Evolutionary conservation across 108 stramenopile species (phyloP), one percentile per base, ranked within the genome.

Genomic region (Cyclotella baltica): DNA sequence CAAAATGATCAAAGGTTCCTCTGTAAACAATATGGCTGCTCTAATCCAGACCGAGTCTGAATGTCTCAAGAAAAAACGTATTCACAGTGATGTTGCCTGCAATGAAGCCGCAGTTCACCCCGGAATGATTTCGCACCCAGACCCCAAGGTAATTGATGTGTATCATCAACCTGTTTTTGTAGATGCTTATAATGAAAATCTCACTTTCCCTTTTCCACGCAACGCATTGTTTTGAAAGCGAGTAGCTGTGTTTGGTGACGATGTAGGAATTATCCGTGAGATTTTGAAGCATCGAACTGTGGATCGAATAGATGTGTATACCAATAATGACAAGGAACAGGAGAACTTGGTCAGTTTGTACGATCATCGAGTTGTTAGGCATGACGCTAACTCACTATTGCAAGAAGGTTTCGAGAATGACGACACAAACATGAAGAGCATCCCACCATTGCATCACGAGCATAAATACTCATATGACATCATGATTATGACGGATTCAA

Each of bases 81-180:
- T 13, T 57, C 1, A 29, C 1, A 25, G 16, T 18, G 38, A 66
- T 20, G 27, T 5, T 11, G 47, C 18, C 20, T 48, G 48, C 33
- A 52, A 52, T 38, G 67, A 68, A 52, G 63, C 88, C 29, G 82
- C 97, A n/a, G 96, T 98, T 20, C 97, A 98, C 81, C 97, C 97
- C 15, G 92, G 92, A 20, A 92, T 98, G 95, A 81, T 97, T 52
- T 61, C 90, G 16, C 97, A 97, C 48, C 59, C 83, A 1, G 75
- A 88, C 65, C 93, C 93, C 11, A 8, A 34, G 61, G 61, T 62
- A 62, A 36, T 25, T 57, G 11, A 4, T 6, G 2, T 23, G 2
- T 4, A n/a, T n/a, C n/a, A 25, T 11, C 22, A 28, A 20, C 55
- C 1, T 28, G 1, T 27, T 1, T 28, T 25, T 3, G 22, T 6